phyloP scores from a whole-genome alignment of 345 rosid species.

The Pelargonium nanum region DNA sequence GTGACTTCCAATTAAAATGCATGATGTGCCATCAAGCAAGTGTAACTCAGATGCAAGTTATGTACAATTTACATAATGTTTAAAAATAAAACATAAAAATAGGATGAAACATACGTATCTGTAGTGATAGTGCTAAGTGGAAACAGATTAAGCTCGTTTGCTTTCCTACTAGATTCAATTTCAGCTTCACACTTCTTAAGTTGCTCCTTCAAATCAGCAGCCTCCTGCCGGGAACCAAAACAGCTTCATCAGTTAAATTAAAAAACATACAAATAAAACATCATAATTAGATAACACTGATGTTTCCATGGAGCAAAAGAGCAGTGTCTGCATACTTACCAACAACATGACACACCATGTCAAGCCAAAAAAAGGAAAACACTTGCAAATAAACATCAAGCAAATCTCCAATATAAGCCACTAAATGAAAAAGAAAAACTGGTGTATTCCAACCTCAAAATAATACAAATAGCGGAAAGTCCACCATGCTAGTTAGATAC shows the following conservation, averaged over 20 bases:
- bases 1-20: no score
- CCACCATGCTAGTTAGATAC: no score
- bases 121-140: slow-evolving; percentile 52
- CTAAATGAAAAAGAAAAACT: no score
- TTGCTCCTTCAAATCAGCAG: slow-evolving; percentile 48
- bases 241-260: background rate
- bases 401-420: background rate
- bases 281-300: background rate
- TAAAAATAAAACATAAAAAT: background rate
- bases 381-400: background rate
- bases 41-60: no score
- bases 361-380: background rate
- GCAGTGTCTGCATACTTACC: background rate
- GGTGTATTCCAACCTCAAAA: no score
- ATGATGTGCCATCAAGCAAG: no score
- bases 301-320: background rate
- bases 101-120: slow-evolving; percentile 36
- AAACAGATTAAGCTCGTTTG: slow-evolving; percentile 54
- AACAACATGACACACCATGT: background rate
- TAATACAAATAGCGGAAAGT: no score
- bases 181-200: slow-evolving; percentile 74
- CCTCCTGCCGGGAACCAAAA: slow-evolving; percentile 41
- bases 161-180: slow-evolving; percentile 57
- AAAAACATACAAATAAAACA: background rate
- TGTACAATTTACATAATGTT: no score